A percentile compares a stretch with the other conserved stretches of the same genome.
Conservation (phyloP, 1,284 basidiomycete species). For the Xerocomus minutiporus region DNA sequence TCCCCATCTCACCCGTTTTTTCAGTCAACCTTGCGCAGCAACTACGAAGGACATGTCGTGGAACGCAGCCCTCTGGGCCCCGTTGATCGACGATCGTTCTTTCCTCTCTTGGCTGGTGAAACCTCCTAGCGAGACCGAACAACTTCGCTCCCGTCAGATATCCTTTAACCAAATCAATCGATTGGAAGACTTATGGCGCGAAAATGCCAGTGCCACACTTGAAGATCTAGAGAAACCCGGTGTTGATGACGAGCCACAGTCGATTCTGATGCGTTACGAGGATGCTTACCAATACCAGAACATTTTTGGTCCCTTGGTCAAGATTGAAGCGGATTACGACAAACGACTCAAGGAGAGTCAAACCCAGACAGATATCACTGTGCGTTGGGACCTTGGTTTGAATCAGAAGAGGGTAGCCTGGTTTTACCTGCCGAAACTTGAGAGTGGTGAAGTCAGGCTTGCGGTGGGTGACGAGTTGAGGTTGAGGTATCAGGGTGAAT, state of each 20-base stretch:
- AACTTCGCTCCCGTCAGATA: constrained; percentile 91
- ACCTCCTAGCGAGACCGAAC: constrained; percentile 92
- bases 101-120: constrained; percentile 99
- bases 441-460: constrained; percentile 95
- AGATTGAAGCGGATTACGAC: constrained; percentile 99
- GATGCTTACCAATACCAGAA: constrained; percentile 99
- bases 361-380: constrained; percentile 93
- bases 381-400: constrained; percentile 96
- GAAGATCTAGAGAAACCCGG: constrained; percentile 97
- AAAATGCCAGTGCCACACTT: constrained; percentile 89
- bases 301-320: constrained; percentile 97
- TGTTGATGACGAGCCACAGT: constrained; percentile 93
- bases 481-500: constrained; percentile 83
- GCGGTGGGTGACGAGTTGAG: constrained; percentile 96
- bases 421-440: constrained; percentile 94
- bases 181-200: constrained; percentile 97
- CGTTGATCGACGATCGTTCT: constrained; percentile 95
- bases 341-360: constrained; percentile 97
- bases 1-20: constrained; percentile 8
- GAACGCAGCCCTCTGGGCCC: constrained; percentile 97
- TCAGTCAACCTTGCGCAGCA: constrained; percentile 93
- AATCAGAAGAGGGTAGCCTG: constrained; percentile 98
- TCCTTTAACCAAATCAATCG: constrained; percentile 96
- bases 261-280: constrained; percentile 87
- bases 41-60: constrained; percentile 97